Percentiles rank a stretch among this genome's conserved stretches.
These are phyloP conservation scores for Suillus brevipes DNA, from an alignment of 768 basidiomycete species.

Conservation along the genomic window DNA sequence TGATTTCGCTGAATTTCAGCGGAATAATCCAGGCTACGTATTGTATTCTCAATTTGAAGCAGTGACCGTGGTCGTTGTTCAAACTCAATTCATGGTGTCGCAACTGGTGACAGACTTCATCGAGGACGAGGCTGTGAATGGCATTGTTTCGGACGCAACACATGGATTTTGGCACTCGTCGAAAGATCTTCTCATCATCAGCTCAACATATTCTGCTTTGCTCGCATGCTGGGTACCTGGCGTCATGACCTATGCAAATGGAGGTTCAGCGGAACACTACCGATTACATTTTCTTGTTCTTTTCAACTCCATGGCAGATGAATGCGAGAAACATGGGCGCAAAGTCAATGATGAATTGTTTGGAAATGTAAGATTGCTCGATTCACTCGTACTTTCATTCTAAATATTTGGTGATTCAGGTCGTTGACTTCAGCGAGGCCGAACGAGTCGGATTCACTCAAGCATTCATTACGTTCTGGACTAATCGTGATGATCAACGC, in stretches of 20 bases:
- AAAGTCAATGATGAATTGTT: constrained; percentile 14
- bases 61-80: constrained; percentile 25
- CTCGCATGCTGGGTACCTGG: constrained; percentile 36
- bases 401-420: constrained; percentile 14
- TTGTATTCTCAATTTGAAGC: constrained; percentile 9
- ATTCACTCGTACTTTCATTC: not conserved
- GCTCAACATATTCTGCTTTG: constrained; percentile 28
- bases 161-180: constrained; percentile 35
- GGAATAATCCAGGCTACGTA: too few species aligned
- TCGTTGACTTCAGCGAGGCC: constrained; percentile 38
- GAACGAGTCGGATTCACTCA: constrained; percentile 30
- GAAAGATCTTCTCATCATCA: constrained; percentile 33
- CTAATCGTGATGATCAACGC: not conserved
- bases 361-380: constrained; percentile 6
- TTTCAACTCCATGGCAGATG: constrained; percentile 17
- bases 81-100: constrained; percentile 31
- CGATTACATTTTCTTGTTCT: too few species aligned
- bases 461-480: constrained; percentile 30
- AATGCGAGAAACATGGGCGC: not conserved
- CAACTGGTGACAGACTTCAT: constrained; percentile 26
- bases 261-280: too few species aligned
- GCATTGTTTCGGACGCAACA: constrained; percentile 36
- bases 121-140: constrained; percentile 22
- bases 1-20: too few species aligned
- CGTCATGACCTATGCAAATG: constrained; percentile 1